Evolutionary conservation across 202 grass and related monocot species (phyloP), one percentile per base, ranked within the genome.

Genomic region (Cymbopogon flexuosus): DNA sequence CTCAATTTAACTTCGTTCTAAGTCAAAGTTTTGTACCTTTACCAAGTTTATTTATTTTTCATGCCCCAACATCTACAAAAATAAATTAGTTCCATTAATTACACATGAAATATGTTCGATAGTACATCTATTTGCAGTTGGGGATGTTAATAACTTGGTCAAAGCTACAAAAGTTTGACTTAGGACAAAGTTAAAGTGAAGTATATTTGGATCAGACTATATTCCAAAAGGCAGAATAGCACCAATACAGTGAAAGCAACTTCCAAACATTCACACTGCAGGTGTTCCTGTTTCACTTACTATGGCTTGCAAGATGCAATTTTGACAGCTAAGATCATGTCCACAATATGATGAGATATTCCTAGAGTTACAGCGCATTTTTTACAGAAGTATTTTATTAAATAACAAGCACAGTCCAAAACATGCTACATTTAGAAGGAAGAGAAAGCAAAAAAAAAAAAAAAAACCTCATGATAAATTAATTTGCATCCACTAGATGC

Each of bases 381-480:
- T 79, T 24, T 16, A 56, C 5, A 14, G 16, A 3, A 14, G 4
- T 5, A 22, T n/a, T 39, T 66, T 51, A 54, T 37, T 27, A 12
- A 57, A 57, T 8, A 18, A 10, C 11, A 29, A 29, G 30, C 11
- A 54, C 34, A 74, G 8, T 49, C 18, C 68, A 68, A 37, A 68
- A 60, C 13, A 34, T 51, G 46, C 21, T 79, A 11, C 42, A 60
- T 65, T 42, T 16, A 49, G 45, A 49, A 49, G 51, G 19, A 80
- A 78, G 7, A 30, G 9, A 75, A 43, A 83, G 56, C 10, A 61
- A 61, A 8, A 88, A 54, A 97, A 75, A 43, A 83, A 47, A 8
- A 61, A 61, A 8, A 88, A 54, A 97, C 94, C 94, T 97, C 94
- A 64, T 83, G 79, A 83, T 87, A 91, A 62, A 97, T 94, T 77